These are phyloP conservation scores for Cryptosporidium meleagridis DNA, from an alignment of 169 alveolate genomes.

Conservation along the genomic window DNA sequence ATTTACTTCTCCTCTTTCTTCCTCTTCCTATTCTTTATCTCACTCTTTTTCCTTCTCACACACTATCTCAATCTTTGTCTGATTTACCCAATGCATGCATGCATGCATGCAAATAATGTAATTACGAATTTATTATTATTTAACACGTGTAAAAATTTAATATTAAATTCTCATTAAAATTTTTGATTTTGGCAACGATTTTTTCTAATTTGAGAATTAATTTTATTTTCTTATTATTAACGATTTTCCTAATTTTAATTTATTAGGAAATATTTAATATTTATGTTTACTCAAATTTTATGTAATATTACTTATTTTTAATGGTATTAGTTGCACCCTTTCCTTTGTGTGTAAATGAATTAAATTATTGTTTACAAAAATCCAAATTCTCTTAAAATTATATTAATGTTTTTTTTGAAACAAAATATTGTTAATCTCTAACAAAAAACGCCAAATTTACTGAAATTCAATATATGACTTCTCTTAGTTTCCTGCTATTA, in stretches of 20 bases:
- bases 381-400: not conserved
- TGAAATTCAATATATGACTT: too few relatives aligned
- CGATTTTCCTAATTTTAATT: not conserved
- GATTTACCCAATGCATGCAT: conserved; percentile 32
- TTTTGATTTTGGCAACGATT: not conserved
- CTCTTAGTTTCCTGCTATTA: not conserved
- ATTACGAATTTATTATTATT: not conserved
- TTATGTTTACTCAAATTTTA: too few relatives aligned
- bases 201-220: not conserved
- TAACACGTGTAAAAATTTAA: conserved; percentile 23
- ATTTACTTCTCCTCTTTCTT: not conserved
- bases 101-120: conserved; percentile 42
- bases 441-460: too few relatives aligned
- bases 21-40: not conserved
- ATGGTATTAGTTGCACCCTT: not conserved
- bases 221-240: not conserved
- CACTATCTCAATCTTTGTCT: conserved; percentile 15
- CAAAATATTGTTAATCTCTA: too few relatives aligned
- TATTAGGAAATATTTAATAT: too few relatives aligned
- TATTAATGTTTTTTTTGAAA: too few relatives aligned
- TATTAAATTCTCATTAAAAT: not conserved
- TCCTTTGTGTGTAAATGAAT: not conserved
- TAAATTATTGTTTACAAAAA: not conserved
- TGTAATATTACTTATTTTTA: not conserved
- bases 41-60: conserved; percentile 2